Percentiles rank a stretch among this genome's conserved stretches.
phyloP scores from a whole-genome alignment of 2,329 filamentous ascomycete genomes.

The Alternaria consortialis region DNA sequence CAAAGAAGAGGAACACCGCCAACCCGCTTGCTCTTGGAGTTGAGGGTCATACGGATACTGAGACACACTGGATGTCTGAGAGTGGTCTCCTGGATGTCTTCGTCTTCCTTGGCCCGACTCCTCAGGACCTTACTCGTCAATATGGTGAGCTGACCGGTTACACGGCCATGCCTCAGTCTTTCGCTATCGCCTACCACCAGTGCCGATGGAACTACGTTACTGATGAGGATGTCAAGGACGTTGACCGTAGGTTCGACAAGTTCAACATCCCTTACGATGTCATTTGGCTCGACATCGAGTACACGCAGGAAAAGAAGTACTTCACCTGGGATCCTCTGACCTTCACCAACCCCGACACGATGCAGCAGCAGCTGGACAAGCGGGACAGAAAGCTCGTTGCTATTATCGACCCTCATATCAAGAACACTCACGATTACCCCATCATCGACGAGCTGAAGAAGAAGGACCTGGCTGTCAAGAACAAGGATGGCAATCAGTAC shows the following conservation, averaged over 20 bases:
- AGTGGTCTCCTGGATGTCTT: constrained; percentile 90
- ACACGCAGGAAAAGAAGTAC: constrained; percentile 96
- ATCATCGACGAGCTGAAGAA: constrained; percentile 83
- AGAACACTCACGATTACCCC: constrained; percentile 81
- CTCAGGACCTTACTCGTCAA: constrained; percentile 79
- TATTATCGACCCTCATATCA: constrained; percentile 98
- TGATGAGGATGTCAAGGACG: constrained; percentile 95
- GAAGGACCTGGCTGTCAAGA: constrained; percentile 83
- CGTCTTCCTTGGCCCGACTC: constrained; percentile 89
- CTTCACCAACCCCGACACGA: constrained; percentile 84
- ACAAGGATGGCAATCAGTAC: constrained; percentile 88
- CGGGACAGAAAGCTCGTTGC: constrained; percentile 89
- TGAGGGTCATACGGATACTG: constrained; percentile 74
- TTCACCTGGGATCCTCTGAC: constrained; percentile 95
- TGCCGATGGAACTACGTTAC: constrained; percentile 99
- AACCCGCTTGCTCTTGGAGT: constrained; percentile 82
- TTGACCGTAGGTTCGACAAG: constrained; percentile 96
- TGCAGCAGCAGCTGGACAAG: constrained; percentile 86
- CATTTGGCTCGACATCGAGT: constrained; percentile 99
- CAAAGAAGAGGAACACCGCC: constrained; percentile 75
- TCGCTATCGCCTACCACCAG: constrained; percentile 93
- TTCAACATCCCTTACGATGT: constrained; percentile 96
- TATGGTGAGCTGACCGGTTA: constrained; percentile 93
- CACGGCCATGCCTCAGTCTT: constrained; percentile 90
- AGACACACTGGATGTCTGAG: constrained; percentile 98